A percentile compares a stretch with the other conserved stretches of the same genome.
phyloP scores from a whole-genome alignment of 306 rosid species.

The Trichosanthes cucumerina region DNA sequence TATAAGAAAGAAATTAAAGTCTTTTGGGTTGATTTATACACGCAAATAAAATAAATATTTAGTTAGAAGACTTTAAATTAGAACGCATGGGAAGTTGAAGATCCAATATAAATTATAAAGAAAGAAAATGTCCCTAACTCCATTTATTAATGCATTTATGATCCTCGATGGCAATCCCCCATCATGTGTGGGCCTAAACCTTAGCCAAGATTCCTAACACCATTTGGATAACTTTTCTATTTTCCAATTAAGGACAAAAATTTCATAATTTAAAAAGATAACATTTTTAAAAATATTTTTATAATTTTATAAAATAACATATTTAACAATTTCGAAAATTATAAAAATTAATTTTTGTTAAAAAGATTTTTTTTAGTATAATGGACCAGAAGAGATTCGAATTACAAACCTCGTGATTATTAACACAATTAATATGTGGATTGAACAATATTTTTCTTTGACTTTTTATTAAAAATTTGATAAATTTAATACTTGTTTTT shows the following conservation, averaged over 20 bases:
- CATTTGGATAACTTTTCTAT: conserved; percentile 1
- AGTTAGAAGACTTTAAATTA: not conserved
- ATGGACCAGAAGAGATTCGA: too few species aligned
- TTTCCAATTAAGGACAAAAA: not conserved
- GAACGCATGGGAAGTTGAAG: not conserved
- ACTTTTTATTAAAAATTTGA: too few species aligned
- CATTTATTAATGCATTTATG: conserved; percentile 33
- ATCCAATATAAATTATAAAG: not conserved
- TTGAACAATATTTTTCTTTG: too few species aligned
- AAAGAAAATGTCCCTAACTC: conserved; percentile 7
- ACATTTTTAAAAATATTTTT: not conserved
- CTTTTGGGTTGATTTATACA: not conserved
- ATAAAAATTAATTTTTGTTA: not conserved
- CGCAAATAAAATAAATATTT: not conserved
- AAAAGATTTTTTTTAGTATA: too few species aligned
- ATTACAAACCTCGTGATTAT: too few species aligned
- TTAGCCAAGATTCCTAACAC: not conserved
- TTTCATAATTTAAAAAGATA: not conserved
- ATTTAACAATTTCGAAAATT: not conserved
- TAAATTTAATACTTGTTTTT: not conserved
- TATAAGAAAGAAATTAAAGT: not conserved
- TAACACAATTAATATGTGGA: too few species aligned
- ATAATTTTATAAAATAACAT: not conserved
- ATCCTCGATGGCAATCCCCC: conserved; percentile 39
- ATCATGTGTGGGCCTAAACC: conserved; percentile 42